Percentiles rank a stretch among this genome's conserved stretches.
These are phyloP conservation scores for Ganoderma resinaceum DNA, from an alignment of 1,284 basidiomycete species.

Conservation along the genomic window DNA sequence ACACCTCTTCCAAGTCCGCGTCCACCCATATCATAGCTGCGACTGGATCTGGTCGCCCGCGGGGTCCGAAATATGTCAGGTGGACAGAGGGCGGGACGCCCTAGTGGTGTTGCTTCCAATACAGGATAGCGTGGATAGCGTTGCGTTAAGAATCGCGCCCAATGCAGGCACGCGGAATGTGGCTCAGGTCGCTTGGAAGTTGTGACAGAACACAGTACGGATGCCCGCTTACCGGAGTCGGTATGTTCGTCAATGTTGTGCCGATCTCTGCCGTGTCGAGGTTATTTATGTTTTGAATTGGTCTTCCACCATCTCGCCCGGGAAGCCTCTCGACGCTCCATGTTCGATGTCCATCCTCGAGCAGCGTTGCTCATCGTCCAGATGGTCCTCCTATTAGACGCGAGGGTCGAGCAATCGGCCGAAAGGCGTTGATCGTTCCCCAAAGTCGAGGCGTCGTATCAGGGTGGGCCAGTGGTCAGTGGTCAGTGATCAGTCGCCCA, in stretches of 20 bases:
- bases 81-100: background rate
- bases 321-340: background rate
- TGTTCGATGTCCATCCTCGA: background rate
- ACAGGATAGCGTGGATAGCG: background rate
- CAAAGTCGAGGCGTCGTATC: background rate
- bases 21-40: background rate
- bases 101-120: background rate
- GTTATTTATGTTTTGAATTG: background rate
- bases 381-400: background rate
- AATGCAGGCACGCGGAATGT: background rate
- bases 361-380: background rate
- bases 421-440: slow-evolving; percentile 1
- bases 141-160: background rate
- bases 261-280: background rate
- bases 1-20: background rate
- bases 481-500: background rate
- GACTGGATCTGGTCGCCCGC: slow-evolving; percentile 4
- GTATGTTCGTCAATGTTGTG: background rate
- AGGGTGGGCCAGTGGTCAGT: background rate
- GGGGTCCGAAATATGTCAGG: slow-evolving; percentile 2
- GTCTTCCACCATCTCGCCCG: background rate
- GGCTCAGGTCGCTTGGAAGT: background rate
- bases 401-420: background rate
- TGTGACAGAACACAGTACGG: background rate
- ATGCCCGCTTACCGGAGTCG: background rate